Base-by-base conservation (phyloP, 2,329 filamentous ascomycete genomes). In the Blumeria graminis region DNA sequence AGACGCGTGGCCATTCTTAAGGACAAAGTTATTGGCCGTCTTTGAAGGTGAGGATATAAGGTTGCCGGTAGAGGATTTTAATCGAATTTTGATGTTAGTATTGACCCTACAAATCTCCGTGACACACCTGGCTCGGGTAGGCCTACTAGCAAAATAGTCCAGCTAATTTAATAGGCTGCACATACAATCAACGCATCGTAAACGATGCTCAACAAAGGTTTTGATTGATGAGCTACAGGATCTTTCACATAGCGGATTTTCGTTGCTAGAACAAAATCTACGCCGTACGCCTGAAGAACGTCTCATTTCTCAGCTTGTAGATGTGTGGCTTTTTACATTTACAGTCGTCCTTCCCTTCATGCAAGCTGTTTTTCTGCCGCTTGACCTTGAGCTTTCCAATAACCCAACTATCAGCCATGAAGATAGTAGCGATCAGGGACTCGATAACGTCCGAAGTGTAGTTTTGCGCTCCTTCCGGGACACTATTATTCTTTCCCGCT, bases 301-400 rank as follows among this genome's bases (percentile, higher is more conserved):
- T 36, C 76, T 96, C n/a, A 87, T 96, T 22, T 86, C 87, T 0
- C 81, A 87, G 57, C 74, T 98, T 0, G 90, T 95, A 1, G 87
- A 94, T 66, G 81, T 95, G 65, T 98, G 92, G 92, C 78, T 93
- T 58, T 81, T 92, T 51, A 89, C 92, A 0, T 95, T 95, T 64
- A 90, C 87, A 2, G 84, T 79, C 6, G 86, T 96, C 39, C 70
- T 96, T 5, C 92, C 92, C 0, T 96, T 94, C 65, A 81, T 98
- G 63, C 90, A 96, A 70, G 88, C 90, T 0, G 89, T 95, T 0
- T 95, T 98, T 65, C 72, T 98, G 1, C 92, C 89, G 0, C 71
- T 98, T 0, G 92, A 98, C 65, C 77, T 94, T 10, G 92, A 98
- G 66, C 94, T 98, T 66, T 82, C 86, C 56, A 92, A 90, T 6